phyloP scores from a whole-genome alignment of 495 filamentous ascomycete species.

The Aspergillus cristatus region DNA sequence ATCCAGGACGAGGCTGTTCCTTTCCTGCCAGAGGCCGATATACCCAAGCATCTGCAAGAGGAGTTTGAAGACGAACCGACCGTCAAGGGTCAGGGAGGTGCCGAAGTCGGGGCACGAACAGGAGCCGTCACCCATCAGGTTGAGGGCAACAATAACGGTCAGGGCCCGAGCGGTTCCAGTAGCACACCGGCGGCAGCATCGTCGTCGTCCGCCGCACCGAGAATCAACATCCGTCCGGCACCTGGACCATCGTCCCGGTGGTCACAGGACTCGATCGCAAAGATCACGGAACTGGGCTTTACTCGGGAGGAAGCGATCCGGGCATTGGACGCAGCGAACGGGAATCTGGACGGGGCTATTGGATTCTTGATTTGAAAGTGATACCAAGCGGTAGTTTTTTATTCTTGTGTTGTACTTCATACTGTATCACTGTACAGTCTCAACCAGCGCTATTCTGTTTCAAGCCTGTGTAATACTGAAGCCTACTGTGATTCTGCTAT shows the following conservation, averaged over 20 bases:
- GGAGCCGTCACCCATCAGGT: slow-evolving; percentile 66
- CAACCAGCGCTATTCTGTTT: too few species aligned
- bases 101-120: slow-evolving; percentile 73
- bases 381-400: slow-evolving; percentile 1
- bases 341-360: slow-evolving; percentile 80
- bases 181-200: slow-evolving; percentile 22
- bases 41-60: slow-evolving; percentile 66
- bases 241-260: slow-evolving; percentile 27
- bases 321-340: slow-evolving; percentile 72
- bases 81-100: slow-evolving; percentile 77
- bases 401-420: background rate
- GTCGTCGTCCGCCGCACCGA: slow-evolving; percentile 13
- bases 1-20: slow-evolving; percentile 82
- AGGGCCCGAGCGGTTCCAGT: slow-evolving; percentile 13
- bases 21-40: slow-evolving; percentile 88
- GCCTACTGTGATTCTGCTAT: too few species aligned
- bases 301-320: slow-evolving; percentile 65
- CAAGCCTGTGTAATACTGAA: too few species aligned
- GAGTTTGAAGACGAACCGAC: slow-evolving; percentile 69
- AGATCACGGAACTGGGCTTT: slow-evolving; percentile 73
- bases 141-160: slow-evolving; percentile 11
- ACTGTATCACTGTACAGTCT: too few species aligned
- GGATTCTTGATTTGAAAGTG: slow-evolving; percentile 58
- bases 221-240: slow-evolving; percentile 24
- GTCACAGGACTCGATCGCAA: slow-evolving; percentile 39